phyloP scores from a whole-genome alignment of 805 yeast species.

The Wickerhamomyces sydowiorum region DNA sequence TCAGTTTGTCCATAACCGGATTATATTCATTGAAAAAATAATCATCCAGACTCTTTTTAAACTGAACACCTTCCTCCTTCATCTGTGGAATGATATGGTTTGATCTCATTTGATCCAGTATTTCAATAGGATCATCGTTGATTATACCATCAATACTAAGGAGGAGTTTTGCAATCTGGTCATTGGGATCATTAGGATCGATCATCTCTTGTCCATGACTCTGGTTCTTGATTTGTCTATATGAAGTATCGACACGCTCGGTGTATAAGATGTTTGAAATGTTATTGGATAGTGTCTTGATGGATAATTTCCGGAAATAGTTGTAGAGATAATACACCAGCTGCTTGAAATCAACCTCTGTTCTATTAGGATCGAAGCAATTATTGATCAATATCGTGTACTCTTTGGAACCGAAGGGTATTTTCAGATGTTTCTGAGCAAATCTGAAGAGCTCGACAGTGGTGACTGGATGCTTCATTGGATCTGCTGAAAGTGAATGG shows the following conservation, averaged over 20 bases:
- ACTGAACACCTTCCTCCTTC: neutral
- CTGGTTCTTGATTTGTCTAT: too few relatives aligned
- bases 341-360: neutral
- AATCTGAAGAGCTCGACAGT: slow-evolving; percentile 8
- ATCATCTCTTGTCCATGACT: too few relatives aligned
- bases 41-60: neutral
- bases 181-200: too few relatives aligned
- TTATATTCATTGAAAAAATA: neutral
- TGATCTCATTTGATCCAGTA: neutral
- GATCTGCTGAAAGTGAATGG: slow-evolving; percentile 12
- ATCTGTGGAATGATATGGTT: neutral
- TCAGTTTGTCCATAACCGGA: neutral
- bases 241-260: too few relatives aligned
- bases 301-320: neutral
- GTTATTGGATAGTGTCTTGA: neutral
- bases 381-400: neutral
- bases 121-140: neutral
- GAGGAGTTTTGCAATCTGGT: too few relatives aligned
- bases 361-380: neutral
- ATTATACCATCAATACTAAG: neutral
- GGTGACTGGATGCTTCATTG: slow-evolving; percentile 5
- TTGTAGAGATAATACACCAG: neutral
- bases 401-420: neutral
- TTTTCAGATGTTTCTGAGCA: neutral
- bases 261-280: neutral